Evolutionary conservation across 371 early-diverging fungal species (phyloP).

Genomic region (Mucor saturninus): DNA sequence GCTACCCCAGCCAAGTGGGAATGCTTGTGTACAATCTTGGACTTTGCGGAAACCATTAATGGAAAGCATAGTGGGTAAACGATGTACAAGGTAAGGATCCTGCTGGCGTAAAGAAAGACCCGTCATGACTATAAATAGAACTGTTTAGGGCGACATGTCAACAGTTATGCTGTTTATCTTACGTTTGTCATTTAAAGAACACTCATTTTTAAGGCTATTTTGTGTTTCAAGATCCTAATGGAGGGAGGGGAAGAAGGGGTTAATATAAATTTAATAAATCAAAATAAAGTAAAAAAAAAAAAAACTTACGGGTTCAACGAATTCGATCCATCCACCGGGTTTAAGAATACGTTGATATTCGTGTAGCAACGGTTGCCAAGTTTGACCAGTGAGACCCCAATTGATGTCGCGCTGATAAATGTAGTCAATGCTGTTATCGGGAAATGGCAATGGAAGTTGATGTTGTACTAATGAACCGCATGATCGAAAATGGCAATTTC

Average conservation of each 20-base stretch:
- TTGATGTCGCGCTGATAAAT: conserved; percentile 53
- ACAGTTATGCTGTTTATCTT: conserved; percentile 11
- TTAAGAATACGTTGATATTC: conserved; percentile 48
- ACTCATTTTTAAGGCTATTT: conserved; percentile 37
- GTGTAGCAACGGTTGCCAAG: conserved; percentile 40
- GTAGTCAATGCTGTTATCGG: conserved; percentile 54
- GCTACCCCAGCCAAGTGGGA: conserved; percentile 51
- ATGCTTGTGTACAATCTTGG: conserved; percentile 37
- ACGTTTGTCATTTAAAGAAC: conserved; percentile 47
- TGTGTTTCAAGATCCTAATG: conserved; percentile 48
- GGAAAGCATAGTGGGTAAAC: conserved; percentile 52
- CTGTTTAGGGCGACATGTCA: neutral
- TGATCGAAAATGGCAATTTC: conserved; percentile 48
- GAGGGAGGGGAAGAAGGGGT: neutral
- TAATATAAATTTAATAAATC: neutral
- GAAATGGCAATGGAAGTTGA: conserved; percentile 37
- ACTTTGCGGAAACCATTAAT: conserved; percentile 43
- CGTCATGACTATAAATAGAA: conserved; percentile 33
- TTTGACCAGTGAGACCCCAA: conserved; percentile 34
- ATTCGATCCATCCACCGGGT: conserved; percentile 56
- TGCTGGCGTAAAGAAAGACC: conserved; percentile 44
- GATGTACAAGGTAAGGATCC: conserved; percentile 51
- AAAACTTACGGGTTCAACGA: conserved; percentile 42
- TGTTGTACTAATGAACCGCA: conserved; percentile 27
- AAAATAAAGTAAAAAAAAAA: neutral